phyloP scores from a whole-genome alignment of 1,284 basidiomycete genomes.

The Melampsora medusae region DNA sequence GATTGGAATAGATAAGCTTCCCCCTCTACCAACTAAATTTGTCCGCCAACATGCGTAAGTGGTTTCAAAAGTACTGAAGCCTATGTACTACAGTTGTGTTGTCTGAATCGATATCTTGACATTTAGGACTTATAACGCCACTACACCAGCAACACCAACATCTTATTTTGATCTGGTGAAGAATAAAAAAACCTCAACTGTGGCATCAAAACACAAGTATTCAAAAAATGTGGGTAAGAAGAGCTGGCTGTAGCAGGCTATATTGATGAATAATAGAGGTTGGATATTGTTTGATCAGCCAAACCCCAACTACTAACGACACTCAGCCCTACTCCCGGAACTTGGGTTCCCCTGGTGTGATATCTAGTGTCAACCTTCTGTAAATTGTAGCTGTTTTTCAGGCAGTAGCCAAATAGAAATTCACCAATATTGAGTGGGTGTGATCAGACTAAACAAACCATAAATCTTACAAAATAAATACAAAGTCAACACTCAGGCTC shows the following conservation, averaged over 20 bases:
- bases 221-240: neutral
- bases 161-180: neutral
- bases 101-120: neutral
- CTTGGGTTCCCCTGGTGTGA: too few species aligned
- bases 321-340: too few species aligned
- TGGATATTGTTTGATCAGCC: too few species aligned
- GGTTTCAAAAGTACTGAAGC: neutral
- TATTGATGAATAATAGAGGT: too few species aligned
- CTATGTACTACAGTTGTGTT: neutral
- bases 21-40: constrained; percentile 2
- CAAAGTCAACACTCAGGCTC: constrained; percentile 82
- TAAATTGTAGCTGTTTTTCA: too few species aligned
- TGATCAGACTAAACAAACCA: too few species aligned
- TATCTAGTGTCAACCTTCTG: too few species aligned
- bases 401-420: too few species aligned
- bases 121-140: neutral
- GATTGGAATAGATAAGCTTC: constrained; percentile 1
- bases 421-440: too few species aligned
- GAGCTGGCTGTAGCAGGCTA: neutral
- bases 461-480: too few species aligned
- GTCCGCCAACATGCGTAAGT: neutral
- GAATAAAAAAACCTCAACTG: neutral
- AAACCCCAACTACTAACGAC: too few species aligned
- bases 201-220: neutral
- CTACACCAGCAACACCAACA: neutral